These are phyloP conservation scores for Zygosaccharomyces kombuchaensis DNA, from an alignment of 805 yeast genomes.

Conservation along the genomic window DNA sequence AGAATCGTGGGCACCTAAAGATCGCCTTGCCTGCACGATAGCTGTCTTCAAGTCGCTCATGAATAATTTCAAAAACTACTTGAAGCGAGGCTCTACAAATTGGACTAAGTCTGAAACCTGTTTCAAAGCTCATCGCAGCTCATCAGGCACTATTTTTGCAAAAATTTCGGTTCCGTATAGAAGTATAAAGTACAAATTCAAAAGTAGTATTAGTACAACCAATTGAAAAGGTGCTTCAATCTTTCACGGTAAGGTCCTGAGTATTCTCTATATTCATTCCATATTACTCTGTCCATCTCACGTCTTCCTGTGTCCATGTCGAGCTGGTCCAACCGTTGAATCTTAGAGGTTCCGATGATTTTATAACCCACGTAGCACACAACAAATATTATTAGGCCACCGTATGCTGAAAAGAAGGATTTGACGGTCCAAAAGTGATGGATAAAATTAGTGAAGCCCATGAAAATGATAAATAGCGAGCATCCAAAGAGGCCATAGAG, in stretches of 20 bases:
- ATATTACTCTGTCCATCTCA: constrained; percentile 72
- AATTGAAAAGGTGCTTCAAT: constrained; percentile 26
- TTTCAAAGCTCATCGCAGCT: constrained; percentile 10
- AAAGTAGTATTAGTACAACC: constrained; percentile 29
- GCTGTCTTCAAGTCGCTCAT: constrained; percentile 19
- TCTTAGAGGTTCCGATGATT: constrained; percentile 54
- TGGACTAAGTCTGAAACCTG: not conserved
- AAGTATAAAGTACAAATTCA: not conserved
- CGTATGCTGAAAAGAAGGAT: constrained; percentile 62
- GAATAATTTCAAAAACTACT: not conserved
- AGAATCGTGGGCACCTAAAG: constrained; percentile 25
- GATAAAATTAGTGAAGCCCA: constrained; percentile 62
- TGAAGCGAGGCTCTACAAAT: not conserved
- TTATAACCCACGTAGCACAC: constrained; percentile 53
- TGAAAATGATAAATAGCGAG: constrained; percentile 44
- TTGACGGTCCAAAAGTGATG: constrained; percentile 55
- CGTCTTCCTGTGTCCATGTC: constrained; percentile 83
- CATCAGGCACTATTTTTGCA: constrained; percentile 5
- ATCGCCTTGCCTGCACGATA: constrained; percentile 23
- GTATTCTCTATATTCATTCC: constrained; percentile 66
- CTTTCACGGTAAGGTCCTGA: constrained; percentile 32
- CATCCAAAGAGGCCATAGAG: constrained; percentile 58
- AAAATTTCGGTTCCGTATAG: constrained; percentile 4
- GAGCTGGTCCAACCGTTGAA: constrained; percentile 65
- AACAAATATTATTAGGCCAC: constrained; percentile 51